These are phyloP conservation scores for Paramecium biaurelia DNA, from an alignment of 73 alveolate species.

Conservation along the genomic window DNA sequence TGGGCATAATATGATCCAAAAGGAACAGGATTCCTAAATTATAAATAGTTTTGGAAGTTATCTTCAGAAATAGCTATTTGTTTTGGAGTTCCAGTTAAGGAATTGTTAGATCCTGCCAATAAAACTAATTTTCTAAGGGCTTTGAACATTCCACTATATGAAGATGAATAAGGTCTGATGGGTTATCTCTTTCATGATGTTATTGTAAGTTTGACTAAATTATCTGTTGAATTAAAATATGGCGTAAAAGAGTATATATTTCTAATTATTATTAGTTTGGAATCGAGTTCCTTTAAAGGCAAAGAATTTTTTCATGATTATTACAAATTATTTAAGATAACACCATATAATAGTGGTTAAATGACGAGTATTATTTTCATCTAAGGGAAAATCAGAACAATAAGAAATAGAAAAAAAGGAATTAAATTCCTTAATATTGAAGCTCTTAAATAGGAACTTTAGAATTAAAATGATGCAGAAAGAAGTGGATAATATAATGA, in stretches of 20 bases:
- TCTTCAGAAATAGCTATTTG: background rate
- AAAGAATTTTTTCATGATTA: background rate
- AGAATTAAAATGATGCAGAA: background rate
- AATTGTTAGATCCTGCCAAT: background rate
- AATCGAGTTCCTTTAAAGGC: background rate
- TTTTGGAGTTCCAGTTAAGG: constrained; percentile 2
- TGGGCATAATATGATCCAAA: constrained; percentile 47
- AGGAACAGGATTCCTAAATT: constrained; percentile 24
- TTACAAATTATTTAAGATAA: background rate
- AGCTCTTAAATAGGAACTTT: background rate
- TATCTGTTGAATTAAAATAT: constrained; percentile 16
- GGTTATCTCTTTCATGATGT: constrained; percentile 52
- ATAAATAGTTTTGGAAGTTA: constrained; percentile 33
- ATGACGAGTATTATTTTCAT: background rate
- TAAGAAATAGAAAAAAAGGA: background rate
- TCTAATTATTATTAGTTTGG: background rate
- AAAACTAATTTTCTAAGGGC: constrained; percentile 33
- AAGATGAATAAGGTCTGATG: background rate
- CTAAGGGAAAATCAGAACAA: background rate
- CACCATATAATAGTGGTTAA: constrained; percentile 21
- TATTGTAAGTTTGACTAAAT: background rate
- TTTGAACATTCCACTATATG: background rate
- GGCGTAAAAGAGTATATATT: constrained; percentile 20
- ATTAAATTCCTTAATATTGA: background rate
- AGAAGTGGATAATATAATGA: background rate